Conservation (phyloP, 73 alveolate species). For the Paramecium tetraurelia region DNA sequence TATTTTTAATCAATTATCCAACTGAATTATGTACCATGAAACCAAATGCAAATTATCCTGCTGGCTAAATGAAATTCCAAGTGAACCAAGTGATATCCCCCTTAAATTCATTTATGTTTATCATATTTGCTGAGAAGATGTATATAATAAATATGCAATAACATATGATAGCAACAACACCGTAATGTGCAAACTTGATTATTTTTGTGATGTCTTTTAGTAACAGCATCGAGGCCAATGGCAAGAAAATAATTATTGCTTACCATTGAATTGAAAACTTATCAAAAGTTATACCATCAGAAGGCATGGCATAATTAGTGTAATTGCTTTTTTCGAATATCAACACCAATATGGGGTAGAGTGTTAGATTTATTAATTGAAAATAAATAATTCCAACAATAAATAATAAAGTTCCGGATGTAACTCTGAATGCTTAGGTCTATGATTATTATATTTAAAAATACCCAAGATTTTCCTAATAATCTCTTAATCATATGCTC, state of each 20-base stretch:
- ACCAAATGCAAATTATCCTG: conserved; percentile 57
- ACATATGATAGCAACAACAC: conserved; percentile 52
- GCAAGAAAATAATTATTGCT: conserved; percentile 25
- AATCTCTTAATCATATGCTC: conserved; percentile 41
- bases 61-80: conserved; percentile 34
- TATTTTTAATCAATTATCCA: conserved; percentile 53
- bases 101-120: neutral
- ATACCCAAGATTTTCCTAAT: conserved; percentile 39
- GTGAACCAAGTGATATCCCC: conserved; percentile 10
- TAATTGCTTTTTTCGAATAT: conserved; percentile 25
- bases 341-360: conserved; percentile 11
- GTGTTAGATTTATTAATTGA: conserved; percentile 45
- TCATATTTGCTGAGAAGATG: conserved; percentile 1
- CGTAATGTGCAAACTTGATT: conserved; percentile 60
- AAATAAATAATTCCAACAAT: conserved; percentile 59
- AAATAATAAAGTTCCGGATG: conserved; percentile 47
- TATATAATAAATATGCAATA: conserved; percentile 43
- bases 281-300: conserved; percentile 15
- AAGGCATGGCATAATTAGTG: neutral
- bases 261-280: conserved; percentile 57
- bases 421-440: conserved; percentile 6
- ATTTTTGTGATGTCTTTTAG: conserved; percentile 43
- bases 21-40: conserved; percentile 63
- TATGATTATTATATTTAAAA: neutral
- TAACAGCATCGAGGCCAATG: conserved; percentile 18